phyloP scores from a whole-genome alignment of 805 yeast genomes.

The Teunomyces aglyptinius region DNA sequence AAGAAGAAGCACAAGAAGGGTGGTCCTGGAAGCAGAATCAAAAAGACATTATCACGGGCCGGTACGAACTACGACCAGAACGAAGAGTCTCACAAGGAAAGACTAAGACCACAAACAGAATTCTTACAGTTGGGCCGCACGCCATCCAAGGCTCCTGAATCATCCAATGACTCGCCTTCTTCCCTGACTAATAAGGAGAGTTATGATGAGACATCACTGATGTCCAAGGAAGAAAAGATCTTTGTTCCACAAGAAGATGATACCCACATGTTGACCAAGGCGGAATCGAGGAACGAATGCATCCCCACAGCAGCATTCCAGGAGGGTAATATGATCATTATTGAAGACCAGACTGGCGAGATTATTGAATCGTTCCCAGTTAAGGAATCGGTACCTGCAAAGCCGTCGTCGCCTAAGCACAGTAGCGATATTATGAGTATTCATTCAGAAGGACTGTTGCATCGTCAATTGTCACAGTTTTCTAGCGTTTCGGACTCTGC shows the following conservation, averaged over 20 bases:
- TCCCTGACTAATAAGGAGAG: slow-evolving; percentile 6
- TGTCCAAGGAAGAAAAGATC: background rate
- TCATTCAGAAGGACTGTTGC: slow-evolving; percentile 41
- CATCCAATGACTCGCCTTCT: slow-evolving; percentile 6
- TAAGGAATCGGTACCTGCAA: slow-evolving; percentile 4
- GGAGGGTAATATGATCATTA: slow-evolving; percentile 67
- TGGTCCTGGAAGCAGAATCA: slow-evolving; percentile 33
- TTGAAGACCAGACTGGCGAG: slow-evolving; percentile 87
- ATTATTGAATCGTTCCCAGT: slow-evolving; percentile 55
- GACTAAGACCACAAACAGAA: slow-evolving; percentile 39
- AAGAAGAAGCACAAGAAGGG: slow-evolving; percentile 28
- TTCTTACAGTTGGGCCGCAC: slow-evolving; percentile 39
- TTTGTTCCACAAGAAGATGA: background rate
- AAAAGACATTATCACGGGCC: slow-evolving; percentile 28
- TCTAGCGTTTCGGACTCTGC: slow-evolving; percentile 27
- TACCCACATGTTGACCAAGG: slow-evolving; percentile 3
- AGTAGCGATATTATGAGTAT: slow-evolving; percentile 20
- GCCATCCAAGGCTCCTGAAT: slow-evolving; percentile 13
- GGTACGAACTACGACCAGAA: slow-evolving; percentile 15
- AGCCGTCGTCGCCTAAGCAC: background rate
- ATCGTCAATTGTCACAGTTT: slow-evolving; percentile 34
- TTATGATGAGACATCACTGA: slow-evolving; percentile 2
- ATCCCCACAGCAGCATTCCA: slow-evolving; percentile 43
- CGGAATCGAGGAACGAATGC: slow-evolving; percentile 5
- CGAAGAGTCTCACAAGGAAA: slow-evolving; percentile 16